A percentile compares a stretch with the other conserved stretches of the same genome.
phyloP scores from a whole-genome alignment of 495 filamentous ascomycete species.

The Chaetomidium leptoderma region DNA sequence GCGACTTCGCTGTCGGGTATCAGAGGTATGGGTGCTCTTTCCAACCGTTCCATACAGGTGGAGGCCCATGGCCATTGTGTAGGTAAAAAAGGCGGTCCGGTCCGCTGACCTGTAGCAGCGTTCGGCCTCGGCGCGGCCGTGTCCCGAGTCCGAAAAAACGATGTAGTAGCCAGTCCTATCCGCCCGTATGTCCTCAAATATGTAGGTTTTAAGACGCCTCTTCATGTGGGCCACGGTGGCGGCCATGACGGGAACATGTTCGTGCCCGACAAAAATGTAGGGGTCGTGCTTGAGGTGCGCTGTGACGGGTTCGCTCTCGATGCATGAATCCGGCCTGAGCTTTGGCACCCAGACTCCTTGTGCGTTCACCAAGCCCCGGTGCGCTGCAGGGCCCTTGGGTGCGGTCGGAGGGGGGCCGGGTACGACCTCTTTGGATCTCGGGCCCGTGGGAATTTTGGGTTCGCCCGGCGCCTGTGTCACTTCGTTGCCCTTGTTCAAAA shows the following conservation, averaged over 20 bases:
- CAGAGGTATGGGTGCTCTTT: conserved; percentile 51
- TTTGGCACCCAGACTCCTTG: conserved; percentile 29
- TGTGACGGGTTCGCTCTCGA: conserved; percentile 51
- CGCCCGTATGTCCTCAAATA: conserved; percentile 69
- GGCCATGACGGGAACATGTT: conserved; percentile 80
- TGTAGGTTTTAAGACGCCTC: conserved; percentile 74
- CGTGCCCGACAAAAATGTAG: conserved; percentile 86
- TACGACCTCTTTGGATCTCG: conserved; percentile 38
- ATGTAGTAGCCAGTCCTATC: conserved; percentile 89
- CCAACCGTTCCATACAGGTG: conserved; percentile 62
- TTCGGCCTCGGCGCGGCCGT: conserved; percentile 73
- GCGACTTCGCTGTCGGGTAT: conserved; percentile 29
- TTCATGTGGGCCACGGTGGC: conserved; percentile 81
- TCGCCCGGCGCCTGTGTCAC: conserved; percentile 32
- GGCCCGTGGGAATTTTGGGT: conserved; percentile 39
- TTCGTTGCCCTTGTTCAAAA: conserved; percentile 63
- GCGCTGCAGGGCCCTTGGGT: conserved; percentile 80
- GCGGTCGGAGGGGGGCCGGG: conserved; percentile 71
- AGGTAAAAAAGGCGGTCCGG: conserved; percentile 78
- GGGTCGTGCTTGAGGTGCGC: conserved; percentile 71
- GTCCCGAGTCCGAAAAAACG: conserved; percentile 69
- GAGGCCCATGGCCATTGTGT: conserved; percentile 87
- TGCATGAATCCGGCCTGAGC: conserved; percentile 20
- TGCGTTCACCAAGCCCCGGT: conserved; percentile 32
- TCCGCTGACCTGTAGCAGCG: conserved; percentile 70